Conservation (phyloP, 345 rosid species). For the Moringa oleifera region DNA sequence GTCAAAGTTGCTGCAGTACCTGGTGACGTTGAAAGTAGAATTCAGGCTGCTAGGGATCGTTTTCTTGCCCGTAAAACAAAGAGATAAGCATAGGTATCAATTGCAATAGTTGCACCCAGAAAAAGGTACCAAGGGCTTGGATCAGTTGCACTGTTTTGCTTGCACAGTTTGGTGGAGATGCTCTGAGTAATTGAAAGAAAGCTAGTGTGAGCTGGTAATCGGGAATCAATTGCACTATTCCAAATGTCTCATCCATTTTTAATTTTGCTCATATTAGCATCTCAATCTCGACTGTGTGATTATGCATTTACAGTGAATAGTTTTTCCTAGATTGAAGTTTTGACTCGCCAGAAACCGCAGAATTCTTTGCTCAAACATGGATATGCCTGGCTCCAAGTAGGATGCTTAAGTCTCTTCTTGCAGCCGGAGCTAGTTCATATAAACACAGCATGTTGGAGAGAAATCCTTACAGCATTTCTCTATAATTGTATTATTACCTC, state of each 20-base stretch:
- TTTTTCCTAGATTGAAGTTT: too few relatives aligned
- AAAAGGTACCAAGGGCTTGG: not conserved
- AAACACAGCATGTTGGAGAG: not conserved
- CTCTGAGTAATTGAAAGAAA: not conserved
- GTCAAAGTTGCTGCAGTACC: slow-evolving; percentile 18
- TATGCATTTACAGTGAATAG: not conserved
- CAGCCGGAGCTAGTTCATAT: not conserved
- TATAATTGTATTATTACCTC: too few relatives aligned
- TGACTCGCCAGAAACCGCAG: too few relatives aligned
- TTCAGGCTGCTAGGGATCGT: slow-evolving; percentile 86
- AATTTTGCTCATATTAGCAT: too few relatives aligned
- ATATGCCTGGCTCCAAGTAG: not conserved
- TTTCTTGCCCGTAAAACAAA: slow-evolving; percentile 82
- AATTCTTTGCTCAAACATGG: not conserved
- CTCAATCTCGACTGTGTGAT: not conserved
- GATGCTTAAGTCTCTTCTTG: not conserved
- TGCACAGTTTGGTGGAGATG: too few relatives aligned
- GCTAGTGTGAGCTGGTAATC: not conserved
- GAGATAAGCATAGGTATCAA: slow-evolving; percentile 24
- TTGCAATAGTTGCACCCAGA: not conserved
- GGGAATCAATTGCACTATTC: too few relatives aligned
- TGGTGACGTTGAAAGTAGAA: slow-evolving; percentile 43
- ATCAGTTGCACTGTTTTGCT: too few relatives aligned
- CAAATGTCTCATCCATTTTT: not conserved
- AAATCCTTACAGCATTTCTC: too few relatives aligned